Percentiles rank a stretch among this genome's conserved stretches.
phyloP scores from a whole-genome alignment of 2,329 filamentous ascomycete species.

The Hypoxylon sp. region DNA sequence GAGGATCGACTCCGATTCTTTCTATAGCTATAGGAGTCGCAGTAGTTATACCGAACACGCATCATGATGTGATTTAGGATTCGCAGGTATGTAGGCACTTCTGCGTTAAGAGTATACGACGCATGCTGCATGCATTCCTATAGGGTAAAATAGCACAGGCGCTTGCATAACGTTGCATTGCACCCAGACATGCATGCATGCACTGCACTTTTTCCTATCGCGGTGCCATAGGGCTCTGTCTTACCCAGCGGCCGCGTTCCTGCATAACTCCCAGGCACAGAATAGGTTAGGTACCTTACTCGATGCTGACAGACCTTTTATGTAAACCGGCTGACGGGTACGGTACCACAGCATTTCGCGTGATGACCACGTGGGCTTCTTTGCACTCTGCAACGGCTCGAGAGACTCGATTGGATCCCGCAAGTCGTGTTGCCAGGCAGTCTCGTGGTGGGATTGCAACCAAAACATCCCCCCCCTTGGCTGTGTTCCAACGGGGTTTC shows the following conservation, averaged over 20 bases:
- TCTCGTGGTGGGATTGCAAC: constrained; percentile 12
- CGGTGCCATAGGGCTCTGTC: constrained; percentile 17
- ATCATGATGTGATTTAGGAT: constrained; percentile 28
- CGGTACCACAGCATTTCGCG: constrained; percentile 30
- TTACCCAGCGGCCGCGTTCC: constrained; percentile 30
- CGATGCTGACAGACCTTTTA: constrained; percentile 21
- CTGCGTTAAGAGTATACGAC: constrained; percentile 35
- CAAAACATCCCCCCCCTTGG: constrained; percentile 13
- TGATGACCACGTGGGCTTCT: constrained; percentile 35
- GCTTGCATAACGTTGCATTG: constrained; percentile 37
- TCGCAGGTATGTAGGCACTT: constrained; percentile 19
- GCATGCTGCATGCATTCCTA: constrained; percentile 25
- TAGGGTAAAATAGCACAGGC: constrained; percentile 26
- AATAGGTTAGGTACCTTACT: constrained; percentile 2
- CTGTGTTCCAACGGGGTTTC: constrained; percentile 2
- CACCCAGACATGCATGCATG: constrained; percentile 27
- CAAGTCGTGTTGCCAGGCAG: constrained; percentile 2
- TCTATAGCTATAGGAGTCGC: constrained; percentile 14
- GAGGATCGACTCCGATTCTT: constrained; percentile 12
- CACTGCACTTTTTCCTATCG: constrained; percentile 20
- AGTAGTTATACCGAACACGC: constrained; percentile 27
- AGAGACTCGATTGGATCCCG: constrained; percentile 16
- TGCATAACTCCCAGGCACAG: constrained; percentile 27
- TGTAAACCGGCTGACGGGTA: constrained; percentile 24
- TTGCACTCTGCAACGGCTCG: constrained; percentile 7